Evolutionary conservation across 768 basidiomycete species (phyloP).

Genomic region (Leccinellum rugosiceps): DNA sequence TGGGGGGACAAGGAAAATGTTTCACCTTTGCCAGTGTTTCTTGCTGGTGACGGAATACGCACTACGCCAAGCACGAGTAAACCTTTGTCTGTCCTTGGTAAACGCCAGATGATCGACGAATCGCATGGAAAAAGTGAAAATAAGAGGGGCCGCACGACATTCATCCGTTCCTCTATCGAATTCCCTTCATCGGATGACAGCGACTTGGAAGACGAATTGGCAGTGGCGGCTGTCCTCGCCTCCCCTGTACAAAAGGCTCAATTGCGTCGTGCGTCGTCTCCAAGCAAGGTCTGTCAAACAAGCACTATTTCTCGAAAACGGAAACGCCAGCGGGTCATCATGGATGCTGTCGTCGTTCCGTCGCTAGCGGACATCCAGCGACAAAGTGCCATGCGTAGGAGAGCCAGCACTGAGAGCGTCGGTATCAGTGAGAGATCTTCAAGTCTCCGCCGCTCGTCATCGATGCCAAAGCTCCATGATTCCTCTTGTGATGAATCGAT

Average conservation of each 20-base stretch:
- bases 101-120: conserved; percentile 42
- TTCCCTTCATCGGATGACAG: conserved; percentile 25
- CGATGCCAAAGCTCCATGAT: conserved; percentile 21
- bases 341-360: conserved; percentile 54
- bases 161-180: conserved; percentile 32
- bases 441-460: conserved; percentile 26
- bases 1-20: conserved; percentile 59
- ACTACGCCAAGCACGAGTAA: conserved; percentile 29
- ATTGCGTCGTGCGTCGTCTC: background rate
- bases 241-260: conserved; percentile 17
- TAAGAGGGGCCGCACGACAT: conserved; percentile 28
- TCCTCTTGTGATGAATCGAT: conserved; percentile 11
- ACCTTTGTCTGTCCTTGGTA: conserved; percentile 35
- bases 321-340: conserved; percentile 49
- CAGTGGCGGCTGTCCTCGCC: conserved; percentile 22
- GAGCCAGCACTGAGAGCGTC: conserved; percentile 15
- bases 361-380: conserved; percentile 29
- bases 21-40: conserved; percentile 38
- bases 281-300: conserved; percentile 4
- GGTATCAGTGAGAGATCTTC: conserved; percentile 3
- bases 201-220: conserved; percentile 32
- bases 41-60: conserved; percentile 47
- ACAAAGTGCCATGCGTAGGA: conserved; percentile 17
- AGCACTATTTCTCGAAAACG: conserved; percentile 18
- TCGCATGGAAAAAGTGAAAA: conserved; percentile 23